Percentiles rank a stretch among this genome's conserved stretches.
These are phyloP conservation scores for Samsoniella hepiali DNA, from an alignment of 2,329 filamentous ascomycete genomes.

Conservation along the genomic window DNA sequence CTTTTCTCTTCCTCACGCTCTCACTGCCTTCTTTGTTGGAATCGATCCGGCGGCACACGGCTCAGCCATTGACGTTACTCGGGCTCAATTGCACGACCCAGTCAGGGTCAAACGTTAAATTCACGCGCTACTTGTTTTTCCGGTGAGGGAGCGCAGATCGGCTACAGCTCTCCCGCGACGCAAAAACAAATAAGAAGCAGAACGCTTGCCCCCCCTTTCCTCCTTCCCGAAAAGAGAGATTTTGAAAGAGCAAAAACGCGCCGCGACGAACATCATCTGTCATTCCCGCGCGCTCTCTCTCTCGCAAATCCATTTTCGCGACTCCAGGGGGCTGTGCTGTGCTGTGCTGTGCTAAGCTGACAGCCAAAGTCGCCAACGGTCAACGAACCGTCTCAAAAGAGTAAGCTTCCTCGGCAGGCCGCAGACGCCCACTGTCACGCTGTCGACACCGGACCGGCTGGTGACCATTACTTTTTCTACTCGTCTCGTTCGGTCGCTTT, in stretches of 20 bases:
- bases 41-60: no score
- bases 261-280: neutral
- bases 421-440: constrained; percentile 4
- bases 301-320: neutral
- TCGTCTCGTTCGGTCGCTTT: neutral
- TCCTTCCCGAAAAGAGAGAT: neutral
- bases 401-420: constrained; percentile 3
- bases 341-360: constrained; percentile 6
- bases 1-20: no score
- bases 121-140: neutral
- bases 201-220: neutral
- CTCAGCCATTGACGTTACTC: no score
- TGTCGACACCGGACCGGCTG: neutral
- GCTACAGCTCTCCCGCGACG: neutral
- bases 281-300: neutral
- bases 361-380: neutral
- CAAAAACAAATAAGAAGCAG: constrained; percentile 1
- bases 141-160: neutral
- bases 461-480: neutral
- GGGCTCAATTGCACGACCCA: no score
- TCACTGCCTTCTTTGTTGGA: no score
- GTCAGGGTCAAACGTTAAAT: no score
- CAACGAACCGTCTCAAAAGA: constrained; percentile 6
- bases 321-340: neutral
- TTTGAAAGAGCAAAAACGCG: neutral